Percentiles rank a stretch among this genome's conserved stretches.
Conservation (phyloP, 140 eudicot species). For the Ambrosia hybrid region DNA sequence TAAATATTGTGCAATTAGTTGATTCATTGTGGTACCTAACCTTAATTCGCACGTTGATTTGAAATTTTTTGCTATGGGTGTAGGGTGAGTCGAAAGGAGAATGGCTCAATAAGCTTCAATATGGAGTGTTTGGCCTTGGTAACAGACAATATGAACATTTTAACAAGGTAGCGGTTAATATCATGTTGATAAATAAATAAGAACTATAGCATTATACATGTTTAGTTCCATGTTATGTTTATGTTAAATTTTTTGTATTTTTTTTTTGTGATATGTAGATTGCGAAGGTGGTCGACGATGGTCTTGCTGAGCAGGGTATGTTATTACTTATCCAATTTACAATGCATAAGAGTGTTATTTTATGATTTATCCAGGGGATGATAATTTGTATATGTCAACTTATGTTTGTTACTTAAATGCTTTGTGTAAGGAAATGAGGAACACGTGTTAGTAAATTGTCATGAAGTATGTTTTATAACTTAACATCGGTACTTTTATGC, state of each 20-base stretch:
- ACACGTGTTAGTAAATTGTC: neutral
- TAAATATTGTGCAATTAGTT: conserved; percentile 25
- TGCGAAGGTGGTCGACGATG: conserved; percentile 78
- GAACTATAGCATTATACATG: neutral
- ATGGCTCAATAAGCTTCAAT: conserved; percentile 82
- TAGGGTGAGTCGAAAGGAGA: conserved; percentile 77
- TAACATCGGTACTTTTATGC: neutral
- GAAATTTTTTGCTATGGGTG: neutral
- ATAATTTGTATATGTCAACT: neutral
- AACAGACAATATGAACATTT: conserved; percentile 98
- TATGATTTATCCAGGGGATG: neutral
- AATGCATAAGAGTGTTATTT: neutral
- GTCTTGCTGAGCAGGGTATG: conserved; percentile 72
- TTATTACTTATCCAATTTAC: neutral
- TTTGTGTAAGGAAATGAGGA: neutral
- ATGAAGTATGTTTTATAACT: neutral
- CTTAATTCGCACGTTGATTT: conserved; percentile 2
- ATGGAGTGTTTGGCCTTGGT: conserved; percentile 95
- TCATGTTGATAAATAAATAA: conserved; percentile 2
- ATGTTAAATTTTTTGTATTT: conserved; percentile 5
- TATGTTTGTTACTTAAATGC: conserved; percentile 5
- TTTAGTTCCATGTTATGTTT: neutral
- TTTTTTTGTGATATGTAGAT: conserved; percentile 42
- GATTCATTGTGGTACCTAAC: conserved; percentile 2
- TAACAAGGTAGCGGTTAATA: conserved; percentile 61